These are phyloP conservation scores for Crepidotus variabilis DNA, from an alignment of 768 basidiomycete species.

Conservation along the genomic window DNA sequence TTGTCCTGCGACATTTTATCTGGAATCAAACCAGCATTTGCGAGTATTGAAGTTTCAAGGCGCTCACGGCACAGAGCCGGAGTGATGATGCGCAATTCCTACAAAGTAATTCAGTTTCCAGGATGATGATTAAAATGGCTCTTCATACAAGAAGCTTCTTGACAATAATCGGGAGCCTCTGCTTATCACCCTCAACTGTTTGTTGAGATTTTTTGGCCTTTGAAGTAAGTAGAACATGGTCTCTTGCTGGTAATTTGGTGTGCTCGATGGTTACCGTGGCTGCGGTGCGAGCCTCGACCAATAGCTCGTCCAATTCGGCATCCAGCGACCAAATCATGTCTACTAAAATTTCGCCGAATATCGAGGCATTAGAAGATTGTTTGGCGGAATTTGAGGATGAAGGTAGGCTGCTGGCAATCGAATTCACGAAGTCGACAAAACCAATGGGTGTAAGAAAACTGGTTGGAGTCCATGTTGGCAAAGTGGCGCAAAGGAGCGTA, in stretches of 20 bases:
- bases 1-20: constrained; percentile 66
- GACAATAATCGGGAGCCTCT: constrained; percentile 52
- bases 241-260: constrained; percentile 20
- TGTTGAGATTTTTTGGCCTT: constrained; percentile 47
- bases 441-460: constrained; percentile 41
- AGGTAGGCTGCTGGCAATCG: constrained; percentile 57
- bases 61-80: constrained; percentile 67
- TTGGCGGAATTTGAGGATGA: constrained; percentile 65
- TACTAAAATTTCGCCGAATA: constrained; percentile 68
- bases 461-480: constrained; percentile 52
- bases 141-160: constrained; percentile 57
- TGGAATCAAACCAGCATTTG: constrained; percentile 61
- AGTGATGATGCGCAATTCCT: constrained; percentile 59
- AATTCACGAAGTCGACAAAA: constrained; percentile 63
- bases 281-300: constrained; percentile 48
- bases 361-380: constrained; percentile 34
- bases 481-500: constrained; percentile 56
- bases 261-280: constrained; percentile 33
- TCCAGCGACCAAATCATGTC: constrained; percentile 85
- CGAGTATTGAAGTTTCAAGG: constrained; percentile 62
- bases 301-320: constrained; percentile 67
- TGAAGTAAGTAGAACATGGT: constrained; percentile 16
- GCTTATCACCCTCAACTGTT: constrained; percentile 61
- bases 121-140: not conserved
- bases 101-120: constrained; percentile 6